Evolutionary conservation across 2,329 filamentous ascomycete genomes (phyloP).

Genomic region (Hypoxylon sp.): DNA sequence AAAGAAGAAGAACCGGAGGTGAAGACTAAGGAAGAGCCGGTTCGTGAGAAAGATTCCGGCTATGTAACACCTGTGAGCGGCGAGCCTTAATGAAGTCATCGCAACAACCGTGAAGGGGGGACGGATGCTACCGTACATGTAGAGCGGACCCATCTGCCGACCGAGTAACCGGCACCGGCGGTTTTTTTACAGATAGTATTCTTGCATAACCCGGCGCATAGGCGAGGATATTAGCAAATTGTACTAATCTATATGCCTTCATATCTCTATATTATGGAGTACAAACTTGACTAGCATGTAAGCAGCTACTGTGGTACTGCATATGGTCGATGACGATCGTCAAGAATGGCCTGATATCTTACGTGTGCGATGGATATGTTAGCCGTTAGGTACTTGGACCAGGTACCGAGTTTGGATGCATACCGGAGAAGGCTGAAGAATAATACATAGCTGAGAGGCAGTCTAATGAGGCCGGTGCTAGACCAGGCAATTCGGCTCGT

Average conservation of each 20-base stretch:
- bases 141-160: slow-evolving; percentile 6
- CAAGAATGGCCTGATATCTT: slow-evolving; percentile 26
- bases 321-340: slow-evolving; percentile 22
- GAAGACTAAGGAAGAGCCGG: slow-evolving; percentile 22
- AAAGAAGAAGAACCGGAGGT: slow-evolving; percentile 34
- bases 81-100: slow-evolving; percentile 39
- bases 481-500: background rate
- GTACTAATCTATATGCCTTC: slow-evolving; percentile 3
- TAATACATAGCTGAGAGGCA: slow-evolving; percentile 3
- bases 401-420: slow-evolving; percentile 20
- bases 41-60: slow-evolving; percentile 45
- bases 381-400: slow-evolving; percentile 1
- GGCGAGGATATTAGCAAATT: slow-evolving; percentile 1
- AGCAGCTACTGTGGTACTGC: slow-evolving; percentile 11
- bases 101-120: background rate
- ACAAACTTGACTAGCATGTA: slow-evolving; percentile 5
- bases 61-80: slow-evolving; percentile 48
- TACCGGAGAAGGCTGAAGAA: slow-evolving; percentile 12
- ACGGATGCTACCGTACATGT: slow-evolving; percentile 1
- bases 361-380: slow-evolving; percentile 19
- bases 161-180: slow-evolving; percentile 18
- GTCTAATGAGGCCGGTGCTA: background rate
- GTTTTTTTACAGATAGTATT: slow-evolving; percentile 3
- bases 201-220: slow-evolving; percentile 18
- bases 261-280: slow-evolving; percentile 7